Evolutionary conservation across 441 rosid species (phyloP).

Genomic region (Francoa sonchifolia): DNA sequence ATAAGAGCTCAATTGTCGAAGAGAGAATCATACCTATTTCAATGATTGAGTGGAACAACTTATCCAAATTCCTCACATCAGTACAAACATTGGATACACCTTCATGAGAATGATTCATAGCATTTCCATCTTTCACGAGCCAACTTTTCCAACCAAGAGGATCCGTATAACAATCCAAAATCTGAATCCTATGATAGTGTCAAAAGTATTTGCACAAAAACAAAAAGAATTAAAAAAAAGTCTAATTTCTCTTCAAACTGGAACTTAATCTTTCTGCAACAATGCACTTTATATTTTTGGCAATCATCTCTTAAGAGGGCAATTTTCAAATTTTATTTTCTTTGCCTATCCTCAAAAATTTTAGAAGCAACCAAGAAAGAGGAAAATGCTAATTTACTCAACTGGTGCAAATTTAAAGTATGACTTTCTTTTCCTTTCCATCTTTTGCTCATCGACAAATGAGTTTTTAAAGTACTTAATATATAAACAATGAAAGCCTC

Average conservation of each 20-base stretch:
- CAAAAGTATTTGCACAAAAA: constrained; percentile 4
- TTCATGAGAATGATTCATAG: constrained; percentile 15
- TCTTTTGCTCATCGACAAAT: not conserved
- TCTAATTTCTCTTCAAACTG: too few relatives aligned
- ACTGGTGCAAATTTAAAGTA: not conserved
- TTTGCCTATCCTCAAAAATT: not conserved
- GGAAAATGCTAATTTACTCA: too few relatives aligned
- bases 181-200: constrained; percentile 38
- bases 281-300: too few relatives aligned
- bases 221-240: too few relatives aligned
- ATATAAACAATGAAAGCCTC: not conserved
- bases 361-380: not conserved
- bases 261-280: too few relatives aligned
- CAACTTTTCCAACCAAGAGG: constrained; percentile 77
- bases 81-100: constrained; percentile 21
- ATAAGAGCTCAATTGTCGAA: too few relatives aligned
- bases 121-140: constrained; percentile 15
- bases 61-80: constrained; percentile 52
- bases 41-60: constrained; percentile 37
- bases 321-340: not conserved
- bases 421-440: not conserved
- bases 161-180: constrained; percentile 86
- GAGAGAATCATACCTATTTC: constrained; percentile 66
- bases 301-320: too few relatives aligned
- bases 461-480: not conserved